Evolutionary conservation across 805 yeast genomes (phyloP).

Genomic region (Candida anglica): DNA sequence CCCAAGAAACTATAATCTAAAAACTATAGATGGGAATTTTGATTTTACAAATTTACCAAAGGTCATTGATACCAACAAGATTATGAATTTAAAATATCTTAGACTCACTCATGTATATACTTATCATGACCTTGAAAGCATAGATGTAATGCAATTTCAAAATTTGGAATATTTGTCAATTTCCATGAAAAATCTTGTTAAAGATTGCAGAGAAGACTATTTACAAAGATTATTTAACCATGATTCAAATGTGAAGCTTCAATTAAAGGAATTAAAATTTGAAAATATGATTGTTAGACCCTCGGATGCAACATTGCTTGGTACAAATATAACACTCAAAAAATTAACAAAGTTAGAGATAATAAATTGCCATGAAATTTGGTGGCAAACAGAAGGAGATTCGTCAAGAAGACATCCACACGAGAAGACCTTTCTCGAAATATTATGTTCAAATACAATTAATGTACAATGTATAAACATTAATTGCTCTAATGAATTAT

Average conservation of each 20-base stretch:
- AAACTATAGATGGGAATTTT: neutral
- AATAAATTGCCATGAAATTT: slow-evolving; percentile 11
- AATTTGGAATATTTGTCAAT: neutral
- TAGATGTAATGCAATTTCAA: neutral
- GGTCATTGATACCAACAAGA: no score
- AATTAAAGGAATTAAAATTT: slow-evolving; percentile 5
- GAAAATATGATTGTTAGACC: slow-evolving; percentile 7
- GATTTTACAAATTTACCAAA: neutral
- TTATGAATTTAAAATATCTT: neutral
- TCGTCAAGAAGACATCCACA: slow-evolving; percentile 10
- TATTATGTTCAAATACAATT: slow-evolving; percentile 5
- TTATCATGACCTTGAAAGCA: neutral
- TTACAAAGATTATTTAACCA: slow-evolving; percentile 2
- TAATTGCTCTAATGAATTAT: slow-evolving; percentile 10
- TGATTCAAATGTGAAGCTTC: slow-evolving; percentile 1
- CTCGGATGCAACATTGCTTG: slow-evolving; percentile 7
- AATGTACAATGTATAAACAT: slow-evolving; percentile 6
- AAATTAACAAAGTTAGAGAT: slow-evolving; percentile 6
- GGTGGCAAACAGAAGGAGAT: neutral
- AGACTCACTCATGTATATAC: neutral
- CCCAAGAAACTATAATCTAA: neutral
- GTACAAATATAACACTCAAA: slow-evolving; percentile 3
- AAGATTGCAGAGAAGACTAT: no score
- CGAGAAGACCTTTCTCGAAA: slow-evolving; percentile 6
- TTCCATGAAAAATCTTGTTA: no score